phyloP scores from a whole-genome alignment of 2,329 filamentous ascomycete genomes.

The Paecilomyces niveus region DNA sequence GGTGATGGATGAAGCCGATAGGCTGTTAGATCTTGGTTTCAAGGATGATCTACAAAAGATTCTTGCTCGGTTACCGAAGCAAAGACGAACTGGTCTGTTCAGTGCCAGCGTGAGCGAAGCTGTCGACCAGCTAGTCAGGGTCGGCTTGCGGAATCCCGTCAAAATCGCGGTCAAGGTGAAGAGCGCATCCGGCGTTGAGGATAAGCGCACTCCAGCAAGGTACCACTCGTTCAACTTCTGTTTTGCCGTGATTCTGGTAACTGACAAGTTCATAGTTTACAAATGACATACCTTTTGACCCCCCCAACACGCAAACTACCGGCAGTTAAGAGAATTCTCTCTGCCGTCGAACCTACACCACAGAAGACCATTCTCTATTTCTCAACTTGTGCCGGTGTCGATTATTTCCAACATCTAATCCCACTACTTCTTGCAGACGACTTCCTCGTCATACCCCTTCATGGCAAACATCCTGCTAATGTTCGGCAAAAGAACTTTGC shows the following conservation, averaged over 20 bases:
- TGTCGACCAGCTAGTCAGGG: slow-evolving; percentile 83
- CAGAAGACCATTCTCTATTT: slow-evolving; percentile 87
- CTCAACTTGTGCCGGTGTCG: slow-evolving; percentile 88
- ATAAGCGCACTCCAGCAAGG: slow-evolving; percentile 80
- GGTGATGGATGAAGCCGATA: slow-evolving; percentile 89
- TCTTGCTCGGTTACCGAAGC: slow-evolving; percentile 77
- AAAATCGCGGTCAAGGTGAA: slow-evolving; percentile 93
- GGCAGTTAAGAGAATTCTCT: slow-evolving; percentile 62
- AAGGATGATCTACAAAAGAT: slow-evolving; percentile 86
- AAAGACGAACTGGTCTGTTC: slow-evolving; percentile 86
- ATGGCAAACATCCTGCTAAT: slow-evolving; percentile 85
- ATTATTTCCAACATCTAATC: slow-evolving; percentile 82
- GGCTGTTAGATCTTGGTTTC: slow-evolving; percentile 87
- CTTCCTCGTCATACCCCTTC: slow-evolving; percentile 72
- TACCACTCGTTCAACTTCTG: slow-evolving; percentile 11
- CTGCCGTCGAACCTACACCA: slow-evolving; percentile 62
- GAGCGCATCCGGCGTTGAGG: slow-evolving; percentile 63
- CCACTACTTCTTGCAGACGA: slow-evolving; percentile 60
- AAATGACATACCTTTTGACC: slow-evolving; percentile 76
- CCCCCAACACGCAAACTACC: slow-evolving; percentile 76
- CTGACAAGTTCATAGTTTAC: slow-evolving; percentile 48
- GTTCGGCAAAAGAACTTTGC: slow-evolving; percentile 83
- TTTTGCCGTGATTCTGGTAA: neutral
- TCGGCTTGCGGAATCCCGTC: slow-evolving; percentile 87
- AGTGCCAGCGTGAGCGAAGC: slow-evolving; percentile 95